Base-by-base conservation (phyloP, 306 rosid genomes). In the Pterocarpus macrocarpus region DNA sequence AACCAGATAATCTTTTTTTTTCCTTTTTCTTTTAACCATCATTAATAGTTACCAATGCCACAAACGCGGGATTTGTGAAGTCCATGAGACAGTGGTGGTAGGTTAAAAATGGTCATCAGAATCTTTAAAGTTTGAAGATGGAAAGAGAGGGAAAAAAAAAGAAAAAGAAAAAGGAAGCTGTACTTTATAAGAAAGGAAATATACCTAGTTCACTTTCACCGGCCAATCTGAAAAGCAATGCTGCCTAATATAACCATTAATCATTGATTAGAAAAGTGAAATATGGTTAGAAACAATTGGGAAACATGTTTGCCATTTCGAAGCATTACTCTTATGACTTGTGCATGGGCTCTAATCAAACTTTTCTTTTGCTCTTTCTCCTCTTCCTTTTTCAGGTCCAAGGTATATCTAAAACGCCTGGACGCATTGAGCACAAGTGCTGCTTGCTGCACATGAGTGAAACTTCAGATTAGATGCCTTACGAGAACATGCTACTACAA, bases 321-420 rank as follows among this genome's bases (percentile, higher is more conserved):
- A 82, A 84, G 65, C 81, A 83, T 90, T 95, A 95, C 99, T 83
- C 99, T 87, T 73, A 95, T 88, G 90, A 93, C 99, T 93, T 95
- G 99, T 71, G 99, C 97, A 83, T 91, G 99, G 70, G 99, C 90
- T 87, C 99, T 91, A 79, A 95, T 93, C 95, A 93, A 86, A 86
- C 89, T 81, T 80, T 88, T 90, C 76, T 94, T 90, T 56, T 85
- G 86, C 50, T 87, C 94, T 80, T 83, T 89, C 70, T 93, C 98
- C 79, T 89, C 96, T 50, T 91, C 98, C 82, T 73, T 90, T 71
- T 84, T 91, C 56, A 95, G 90, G 90, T 95, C 97, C 85, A 95
- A 77, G 4, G 99, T 95, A 75, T 95, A 95, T 69, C 99, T 90
- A 80, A 95, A 95, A 77, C 99, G 91, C 57, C 99, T 84, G 64